Evolutionary conservation across 2,329 filamentous ascomycete species (phyloP).

Genomic region (Dactylonectria estremocensis): DNA sequence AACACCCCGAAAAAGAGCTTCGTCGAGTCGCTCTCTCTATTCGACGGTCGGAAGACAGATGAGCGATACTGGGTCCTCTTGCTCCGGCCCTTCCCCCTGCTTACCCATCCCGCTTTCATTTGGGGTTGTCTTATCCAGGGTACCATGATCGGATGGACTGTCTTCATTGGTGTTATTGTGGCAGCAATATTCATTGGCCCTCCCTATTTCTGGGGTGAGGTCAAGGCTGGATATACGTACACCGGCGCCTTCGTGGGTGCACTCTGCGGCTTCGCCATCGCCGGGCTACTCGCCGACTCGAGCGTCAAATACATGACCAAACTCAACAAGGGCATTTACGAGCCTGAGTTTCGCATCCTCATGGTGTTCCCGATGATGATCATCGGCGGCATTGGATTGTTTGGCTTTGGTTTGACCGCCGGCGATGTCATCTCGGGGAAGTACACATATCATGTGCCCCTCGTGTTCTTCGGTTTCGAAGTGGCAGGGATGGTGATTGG

Average conservation of each 20-base stretch:
- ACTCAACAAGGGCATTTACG: constrained; percentile 85
- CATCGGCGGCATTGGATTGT: constrained; percentile 83
- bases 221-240: constrained; percentile 89
- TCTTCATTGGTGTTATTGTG: constrained; percentile 89
- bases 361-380: constrained; percentile 88
- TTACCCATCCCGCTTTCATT: constrained; percentile 87
- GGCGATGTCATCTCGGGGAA: constrained; percentile 67
- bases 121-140: constrained; percentile 89
- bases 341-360: constrained; percentile 90
- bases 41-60: constrained; percentile 87
- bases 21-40: constrained; percentile 73
- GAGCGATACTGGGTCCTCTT: constrained; percentile 78
- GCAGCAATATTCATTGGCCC: constrained; percentile 87
- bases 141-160: constrained; percentile 93
- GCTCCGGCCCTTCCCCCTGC: constrained; percentile 84
- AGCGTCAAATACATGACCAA: constrained; percentile 79
- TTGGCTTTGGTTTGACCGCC: constrained; percentile 85
- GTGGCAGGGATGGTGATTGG: constrained; percentile 94
- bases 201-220: constrained; percentile 86
- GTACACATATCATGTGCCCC: constrained; percentile 81
- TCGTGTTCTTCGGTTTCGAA: constrained; percentile 87
- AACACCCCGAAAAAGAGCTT: constrained; percentile 70
- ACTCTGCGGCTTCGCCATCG: constrained; percentile 81
- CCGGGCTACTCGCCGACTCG: constrained; percentile 81
- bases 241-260: constrained; percentile 89